A percentile compares a stretch with the other conserved stretches of the same genome.
Conservation (phyloP, 441 rosid species). For the Syzygium malaccense region DNA sequence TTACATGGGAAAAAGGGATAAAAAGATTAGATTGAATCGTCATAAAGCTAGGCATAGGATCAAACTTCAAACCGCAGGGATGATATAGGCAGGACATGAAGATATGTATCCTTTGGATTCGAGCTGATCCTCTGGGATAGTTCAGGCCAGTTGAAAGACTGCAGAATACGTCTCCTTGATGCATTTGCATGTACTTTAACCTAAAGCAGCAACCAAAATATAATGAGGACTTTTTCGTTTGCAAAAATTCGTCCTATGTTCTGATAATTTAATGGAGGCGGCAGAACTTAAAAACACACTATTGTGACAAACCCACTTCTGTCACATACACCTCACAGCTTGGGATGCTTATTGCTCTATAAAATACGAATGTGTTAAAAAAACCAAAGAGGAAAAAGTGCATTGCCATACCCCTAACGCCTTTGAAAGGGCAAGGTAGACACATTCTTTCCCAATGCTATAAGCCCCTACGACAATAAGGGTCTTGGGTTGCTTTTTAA, state of each 20-base stretch:
- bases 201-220: conserved; percentile 19
- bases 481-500: conserved; percentile 60
- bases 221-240: background rate
- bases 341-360: background rate
- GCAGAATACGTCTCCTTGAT: conserved; percentile 56
- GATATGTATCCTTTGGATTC: conserved; percentile 54
- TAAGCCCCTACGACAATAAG: conserved; percentile 75
- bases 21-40: background rate
- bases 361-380: background rate
- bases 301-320: background rate
- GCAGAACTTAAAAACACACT: background rate
- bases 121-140: conserved; percentile 44
- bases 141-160: conserved; percentile 67
- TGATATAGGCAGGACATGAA: conserved; percentile 76
- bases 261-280: background rate
- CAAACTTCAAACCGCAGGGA: conserved; percentile 54
- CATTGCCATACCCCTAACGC: conserved; percentile 51
- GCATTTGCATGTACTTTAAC: conserved; percentile 62
- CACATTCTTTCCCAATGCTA: conserved; percentile 79
- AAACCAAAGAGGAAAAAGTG: background rate
- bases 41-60: conserved; percentile 1
- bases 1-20: background rate
- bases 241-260: background rate
- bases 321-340: background rate
- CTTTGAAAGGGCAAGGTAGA: conserved; percentile 71